Evolutionary conservation across 352 stramenopile species (phyloP).

Genomic region (Albugo candida): DNA sequence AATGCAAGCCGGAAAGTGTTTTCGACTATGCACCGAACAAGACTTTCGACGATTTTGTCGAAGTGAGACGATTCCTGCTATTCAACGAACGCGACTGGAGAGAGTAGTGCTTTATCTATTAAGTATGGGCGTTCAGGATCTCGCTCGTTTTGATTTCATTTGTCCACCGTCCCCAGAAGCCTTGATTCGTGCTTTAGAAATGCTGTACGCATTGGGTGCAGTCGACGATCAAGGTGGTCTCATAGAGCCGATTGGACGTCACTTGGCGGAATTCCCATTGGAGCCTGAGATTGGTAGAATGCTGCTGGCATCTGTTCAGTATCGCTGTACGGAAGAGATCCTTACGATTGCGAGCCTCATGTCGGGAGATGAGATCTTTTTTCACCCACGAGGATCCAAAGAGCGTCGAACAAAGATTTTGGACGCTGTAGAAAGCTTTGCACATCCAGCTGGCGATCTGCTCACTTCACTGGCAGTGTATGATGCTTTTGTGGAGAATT

Average conservation of each 20-base stretch:
- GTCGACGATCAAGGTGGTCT: constrained; percentile 35
- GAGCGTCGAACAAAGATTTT: constrained; percentile 47
- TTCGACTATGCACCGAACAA: constrained; percentile 43
- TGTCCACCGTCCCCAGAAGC: constrained; percentile 51
- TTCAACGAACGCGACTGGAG: constrained; percentile 63
- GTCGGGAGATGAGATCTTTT: constrained; percentile 80
- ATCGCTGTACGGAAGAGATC: constrained; percentile 82
- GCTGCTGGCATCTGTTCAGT: constrained; percentile 38
- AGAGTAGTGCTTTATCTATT: constrained; percentile 48
- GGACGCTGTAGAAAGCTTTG: constrained; percentile 46
- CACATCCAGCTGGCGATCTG: constrained; percentile 43
- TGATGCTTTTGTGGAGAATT: constrained; percentile 49
- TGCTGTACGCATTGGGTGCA: constrained; percentile 46
- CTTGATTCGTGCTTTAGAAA: constrained; percentile 42
- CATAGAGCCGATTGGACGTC: constrained; percentile 68
- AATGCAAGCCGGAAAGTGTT: constrained; percentile 54
- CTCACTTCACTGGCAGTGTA: constrained; percentile 49
- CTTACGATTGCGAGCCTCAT: constrained; percentile 92
- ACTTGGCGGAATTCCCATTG: constrained; percentile 96
- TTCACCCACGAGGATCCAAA: constrained; percentile 29
- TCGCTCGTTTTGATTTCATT: constrained; percentile 71
- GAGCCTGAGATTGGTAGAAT: constrained; percentile 76
- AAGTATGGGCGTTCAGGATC: constrained; percentile 72
- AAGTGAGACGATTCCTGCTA: constrained; percentile 61
- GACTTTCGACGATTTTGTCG: constrained; percentile 21